Conservation (phyloP, 225 moss, liverwort and hornwort species). For the Ulota crispa region DNA sequence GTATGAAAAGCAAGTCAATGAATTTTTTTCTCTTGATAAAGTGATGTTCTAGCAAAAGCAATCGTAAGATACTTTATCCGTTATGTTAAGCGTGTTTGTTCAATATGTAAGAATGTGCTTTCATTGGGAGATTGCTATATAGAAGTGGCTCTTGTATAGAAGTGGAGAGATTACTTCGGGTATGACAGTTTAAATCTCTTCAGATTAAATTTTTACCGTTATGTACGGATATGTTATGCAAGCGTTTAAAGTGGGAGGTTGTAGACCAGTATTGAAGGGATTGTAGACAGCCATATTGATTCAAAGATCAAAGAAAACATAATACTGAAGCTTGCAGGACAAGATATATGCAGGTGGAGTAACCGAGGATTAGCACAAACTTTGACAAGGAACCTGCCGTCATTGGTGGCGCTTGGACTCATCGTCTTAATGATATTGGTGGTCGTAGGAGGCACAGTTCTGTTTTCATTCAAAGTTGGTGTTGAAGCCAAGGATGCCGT, state of each 20-base stretch:
- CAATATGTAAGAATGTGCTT: neutral
- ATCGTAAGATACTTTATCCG: neutral
- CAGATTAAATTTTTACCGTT: neutral
- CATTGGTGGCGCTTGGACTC: constrained; percentile 65
- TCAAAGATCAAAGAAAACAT: neutral
- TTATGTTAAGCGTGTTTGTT: neutral
- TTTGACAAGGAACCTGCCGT: constrained; percentile 51
- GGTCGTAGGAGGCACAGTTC: constrained; percentile 54
- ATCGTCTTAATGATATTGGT: constrained; percentile 61
- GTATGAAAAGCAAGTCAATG: constrained; percentile 12
- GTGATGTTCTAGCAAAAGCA: neutral
- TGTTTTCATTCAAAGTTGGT: constrained; percentile 74
- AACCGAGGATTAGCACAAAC: constrained; percentile 61
- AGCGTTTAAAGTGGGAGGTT: neutral
- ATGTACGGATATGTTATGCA: neutral
- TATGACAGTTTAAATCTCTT: neutral
- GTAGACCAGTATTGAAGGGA: neutral
- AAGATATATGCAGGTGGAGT: constrained; percentile 51
- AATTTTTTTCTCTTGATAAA: neutral
- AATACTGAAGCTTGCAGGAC: constrained; percentile 12
- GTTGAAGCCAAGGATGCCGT: constrained; percentile 73
- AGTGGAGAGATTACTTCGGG: neutral
- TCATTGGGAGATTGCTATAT: neutral
- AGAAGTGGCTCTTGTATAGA: neutral
- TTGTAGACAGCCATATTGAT: neutral